These are phyloP conservation scores for Hymenoscyphus occultus DNA, from an alignment of 2,329 filamentous ascomycete species.

Conservation along the genomic window DNA sequence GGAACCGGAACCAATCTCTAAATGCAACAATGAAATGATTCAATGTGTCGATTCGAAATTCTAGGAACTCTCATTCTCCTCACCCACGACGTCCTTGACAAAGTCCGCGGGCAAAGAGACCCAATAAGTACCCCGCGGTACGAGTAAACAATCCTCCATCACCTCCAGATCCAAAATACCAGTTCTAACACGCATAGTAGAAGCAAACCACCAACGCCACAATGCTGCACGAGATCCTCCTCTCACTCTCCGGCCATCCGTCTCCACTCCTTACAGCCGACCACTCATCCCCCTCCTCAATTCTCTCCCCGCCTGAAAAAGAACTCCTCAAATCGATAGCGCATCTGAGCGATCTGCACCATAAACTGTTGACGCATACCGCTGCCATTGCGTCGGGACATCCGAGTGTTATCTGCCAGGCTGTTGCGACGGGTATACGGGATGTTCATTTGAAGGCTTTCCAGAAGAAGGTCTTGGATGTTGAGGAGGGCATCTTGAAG, in stretches of 20 bases:
- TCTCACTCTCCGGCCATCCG: conserved; percentile 90
- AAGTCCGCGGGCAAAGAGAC: conserved; percentile 18
- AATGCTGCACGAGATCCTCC: conserved; percentile 98
- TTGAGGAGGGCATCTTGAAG: conserved; percentile 74
- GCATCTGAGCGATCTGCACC: conserved; percentile 74
- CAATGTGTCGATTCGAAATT: conserved; percentile 37
- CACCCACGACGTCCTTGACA: conserved; percentile 26
- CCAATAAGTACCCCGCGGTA: conserved; percentile 10
- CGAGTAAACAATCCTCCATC: conserved; percentile 13
- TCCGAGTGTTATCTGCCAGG: conserved; percentile 78
- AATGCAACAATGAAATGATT: conserved; percentile 12
- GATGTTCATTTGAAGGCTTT: conserved; percentile 75
- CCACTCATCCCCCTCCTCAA: conserved; percentile 45
- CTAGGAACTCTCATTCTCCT: conserved; percentile 34
- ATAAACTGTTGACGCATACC: conserved; percentile 65
- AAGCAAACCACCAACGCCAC: conserved; percentile 5
- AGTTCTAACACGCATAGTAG: neutral
- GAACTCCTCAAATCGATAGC: conserved; percentile 76
- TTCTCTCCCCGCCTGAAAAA: conserved; percentile 74
- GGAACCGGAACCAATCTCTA: neutral
- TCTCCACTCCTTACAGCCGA: conserved; percentile 74
- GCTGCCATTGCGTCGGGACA: conserved; percentile 67
- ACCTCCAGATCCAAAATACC: neutral
- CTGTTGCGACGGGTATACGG: conserved; percentile 75
- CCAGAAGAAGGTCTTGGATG: conserved; percentile 77